phyloP scores from a whole-genome alignment of 2,329 filamentous ascomycete species.

The Ceratocystis albifundus region DNA sequence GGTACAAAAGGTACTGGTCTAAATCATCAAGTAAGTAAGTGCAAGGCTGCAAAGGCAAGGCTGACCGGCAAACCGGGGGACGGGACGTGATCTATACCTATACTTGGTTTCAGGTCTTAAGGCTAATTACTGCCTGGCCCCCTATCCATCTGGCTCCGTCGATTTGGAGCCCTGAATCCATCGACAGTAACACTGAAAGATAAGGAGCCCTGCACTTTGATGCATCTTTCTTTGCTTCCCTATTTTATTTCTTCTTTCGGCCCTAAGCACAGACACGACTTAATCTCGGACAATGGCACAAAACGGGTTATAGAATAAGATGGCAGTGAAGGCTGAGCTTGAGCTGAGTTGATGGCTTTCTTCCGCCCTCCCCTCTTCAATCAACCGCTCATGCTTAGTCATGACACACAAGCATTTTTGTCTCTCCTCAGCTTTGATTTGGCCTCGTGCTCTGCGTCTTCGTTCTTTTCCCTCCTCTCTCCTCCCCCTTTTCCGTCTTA shows the following conservation, averaged over 20 bases:
- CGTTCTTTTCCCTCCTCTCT: background rate
- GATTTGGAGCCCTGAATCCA: background rate
- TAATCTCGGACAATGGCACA: slow-evolving; percentile 22
- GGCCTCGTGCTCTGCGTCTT: background rate
- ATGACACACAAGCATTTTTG: too few species aligned
- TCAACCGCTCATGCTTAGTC: background rate
- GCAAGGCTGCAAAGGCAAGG: background rate
- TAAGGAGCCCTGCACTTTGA: background rate
- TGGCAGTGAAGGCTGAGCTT: background rate
- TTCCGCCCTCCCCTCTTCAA: background rate
- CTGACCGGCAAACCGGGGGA: background rate
- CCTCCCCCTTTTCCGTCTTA: background rate
- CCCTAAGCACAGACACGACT: slow-evolving; percentile 16
- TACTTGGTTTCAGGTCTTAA: background rate
- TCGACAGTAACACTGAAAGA: background rate
- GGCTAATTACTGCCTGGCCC: background rate
- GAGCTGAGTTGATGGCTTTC: background rate
- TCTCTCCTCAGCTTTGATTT: background rate
- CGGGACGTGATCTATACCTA: background rate
- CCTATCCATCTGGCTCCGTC: background rate
- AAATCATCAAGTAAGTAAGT: background rate
- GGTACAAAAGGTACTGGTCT: background rate
- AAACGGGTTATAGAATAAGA: slow-evolving; percentile 7
- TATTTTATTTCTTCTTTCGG: background rate
- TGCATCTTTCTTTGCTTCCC: background rate